Evolutionary conservation across 1,284 basidiomycete species (phyloP).

Genomic region (Ustanciosporium gigantosporum): DNA sequence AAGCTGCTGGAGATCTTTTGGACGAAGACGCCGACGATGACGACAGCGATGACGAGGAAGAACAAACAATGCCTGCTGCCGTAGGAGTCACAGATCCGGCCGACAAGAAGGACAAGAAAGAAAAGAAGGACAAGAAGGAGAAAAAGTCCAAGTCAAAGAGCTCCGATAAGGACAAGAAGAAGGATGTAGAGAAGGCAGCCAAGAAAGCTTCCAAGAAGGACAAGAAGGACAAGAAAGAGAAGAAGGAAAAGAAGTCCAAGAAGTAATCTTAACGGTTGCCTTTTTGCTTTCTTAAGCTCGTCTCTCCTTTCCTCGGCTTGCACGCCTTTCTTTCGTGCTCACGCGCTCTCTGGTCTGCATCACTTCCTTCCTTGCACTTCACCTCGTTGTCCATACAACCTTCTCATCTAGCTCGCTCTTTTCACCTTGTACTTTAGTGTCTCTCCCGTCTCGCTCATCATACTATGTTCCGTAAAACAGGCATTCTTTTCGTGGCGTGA

Average conservation of each 20-base stretch:
- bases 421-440: too few species aligned
- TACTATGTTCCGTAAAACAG: too few species aligned
- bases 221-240: constrained; percentile 55
- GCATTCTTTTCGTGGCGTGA: too few species aligned
- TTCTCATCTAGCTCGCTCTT: too few species aligned
- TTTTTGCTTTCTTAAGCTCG: background rate
- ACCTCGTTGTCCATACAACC: too few species aligned
- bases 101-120: constrained; percentile 67
- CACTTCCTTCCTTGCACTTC: background rate
- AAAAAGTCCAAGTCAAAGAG: constrained; percentile 66
- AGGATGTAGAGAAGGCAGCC: constrained; percentile 50
- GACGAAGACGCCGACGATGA: constrained; percentile 70
- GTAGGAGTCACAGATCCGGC: constrained; percentile 48
- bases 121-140: constrained; percentile 68
- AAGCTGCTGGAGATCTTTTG: constrained; percentile 72
- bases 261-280: constrained; percentile 1
- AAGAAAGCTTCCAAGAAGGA: constrained; percentile 67
- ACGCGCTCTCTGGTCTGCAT: background rate
- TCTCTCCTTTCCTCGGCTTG: background rate
- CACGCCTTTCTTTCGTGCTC: background rate
- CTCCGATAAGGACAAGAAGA: constrained; percentile 36
- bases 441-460: too few species aligned
- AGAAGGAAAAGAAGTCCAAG: constrained; percentile 24
- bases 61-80: constrained; percentile 64
- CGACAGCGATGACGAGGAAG: constrained; percentile 66